These are phyloP conservation scores for Flammula alnicola DNA, from an alignment of 1,284 basidiomycete genomes.

Conservation along the genomic window DNA sequence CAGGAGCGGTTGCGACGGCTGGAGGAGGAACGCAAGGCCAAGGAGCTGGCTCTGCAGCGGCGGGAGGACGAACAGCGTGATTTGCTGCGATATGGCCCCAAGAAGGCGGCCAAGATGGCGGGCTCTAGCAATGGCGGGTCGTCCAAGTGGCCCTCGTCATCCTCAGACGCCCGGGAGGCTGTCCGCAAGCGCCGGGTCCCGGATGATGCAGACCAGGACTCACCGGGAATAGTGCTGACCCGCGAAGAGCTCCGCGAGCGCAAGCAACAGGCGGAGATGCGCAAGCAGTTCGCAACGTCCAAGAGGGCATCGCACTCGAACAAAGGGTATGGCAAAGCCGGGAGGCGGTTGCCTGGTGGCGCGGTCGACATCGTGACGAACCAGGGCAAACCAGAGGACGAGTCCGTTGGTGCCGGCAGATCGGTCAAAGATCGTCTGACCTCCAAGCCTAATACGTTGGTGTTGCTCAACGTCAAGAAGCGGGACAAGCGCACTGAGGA, in stretches of 20 bases:
- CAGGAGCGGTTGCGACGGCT: constrained; percentile 54
- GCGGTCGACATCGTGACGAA: constrained; percentile 55
- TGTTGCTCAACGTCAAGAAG: constrained; percentile 72
- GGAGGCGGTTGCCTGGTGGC: constrained; percentile 68
- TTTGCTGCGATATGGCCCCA: constrained; percentile 65
- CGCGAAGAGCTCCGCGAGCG: constrained; percentile 76
- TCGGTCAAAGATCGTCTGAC: constrained; percentile 67
- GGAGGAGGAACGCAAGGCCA: constrained; percentile 53
- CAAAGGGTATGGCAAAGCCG: constrained; percentile 51
- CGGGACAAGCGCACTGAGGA: constrained; percentile 81
- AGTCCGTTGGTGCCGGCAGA: constrained; percentile 32
- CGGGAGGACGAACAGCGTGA: constrained; percentile 66
- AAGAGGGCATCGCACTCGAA: constrained; percentile 40
- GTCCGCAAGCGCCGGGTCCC: constrained; percentile 41
- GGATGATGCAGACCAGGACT: constrained; percentile 48
- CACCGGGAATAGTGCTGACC: constrained; percentile 56
- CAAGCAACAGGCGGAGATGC: constrained; percentile 58
- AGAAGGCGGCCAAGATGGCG: constrained; percentile 47
- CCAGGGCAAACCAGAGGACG: constrained; percentile 23
- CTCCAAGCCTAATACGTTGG: constrained; percentile 65
- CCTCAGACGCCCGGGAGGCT: constrained; percentile 41
- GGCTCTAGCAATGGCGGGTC: constrained; percentile 30
- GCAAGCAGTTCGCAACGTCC: constrained; percentile 43
- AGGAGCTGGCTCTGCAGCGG: constrained; percentile 52
- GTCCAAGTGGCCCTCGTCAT: constrained; percentile 51